These are phyloP conservation scores for Obelidium mucronatum DNA, from an alignment of 192 early-diverging fungal genomes.

Conservation along the genomic window DNA sequence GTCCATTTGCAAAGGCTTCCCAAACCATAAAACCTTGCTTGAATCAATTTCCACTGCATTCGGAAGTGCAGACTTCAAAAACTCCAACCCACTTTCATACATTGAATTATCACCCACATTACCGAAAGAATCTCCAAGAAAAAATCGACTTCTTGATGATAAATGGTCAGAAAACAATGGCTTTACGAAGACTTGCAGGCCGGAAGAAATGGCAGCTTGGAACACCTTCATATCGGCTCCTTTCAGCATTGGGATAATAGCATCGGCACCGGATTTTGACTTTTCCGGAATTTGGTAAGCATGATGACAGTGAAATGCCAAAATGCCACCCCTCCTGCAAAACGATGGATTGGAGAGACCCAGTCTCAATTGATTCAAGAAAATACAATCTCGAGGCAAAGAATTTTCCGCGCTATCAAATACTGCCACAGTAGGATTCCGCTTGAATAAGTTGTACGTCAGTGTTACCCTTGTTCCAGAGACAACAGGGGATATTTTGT, in stretches of 20 bases:
- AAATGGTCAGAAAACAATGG: background rate
- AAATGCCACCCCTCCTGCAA: background rate
- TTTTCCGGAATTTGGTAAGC: background rate
- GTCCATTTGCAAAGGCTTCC: background rate
- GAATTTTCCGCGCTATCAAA: background rate
- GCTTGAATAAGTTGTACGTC: constrained; percentile 27
- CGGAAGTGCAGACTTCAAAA: background rate
- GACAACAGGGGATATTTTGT: constrained; percentile 24
- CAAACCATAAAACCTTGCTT: constrained; percentile 12
- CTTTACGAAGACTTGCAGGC: background rate
- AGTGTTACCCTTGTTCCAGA: constrained; percentile 16
- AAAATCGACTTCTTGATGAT: background rate
- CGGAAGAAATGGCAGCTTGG: background rate
- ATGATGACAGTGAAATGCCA: background rate
- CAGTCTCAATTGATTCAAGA: background rate
- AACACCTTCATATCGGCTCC: background rate
- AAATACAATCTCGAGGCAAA: background rate
- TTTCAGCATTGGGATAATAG: background rate
- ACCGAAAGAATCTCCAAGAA: background rate
- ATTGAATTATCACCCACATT: background rate
- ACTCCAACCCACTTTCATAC: background rate
- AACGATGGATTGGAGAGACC: background rate
- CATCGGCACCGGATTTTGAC: background rate
- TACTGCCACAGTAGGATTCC: background rate
- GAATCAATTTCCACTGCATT: background rate